Base-by-base conservation (phyloP, 106 monocot genomes). In the Hemerocallis citrina region DNA sequence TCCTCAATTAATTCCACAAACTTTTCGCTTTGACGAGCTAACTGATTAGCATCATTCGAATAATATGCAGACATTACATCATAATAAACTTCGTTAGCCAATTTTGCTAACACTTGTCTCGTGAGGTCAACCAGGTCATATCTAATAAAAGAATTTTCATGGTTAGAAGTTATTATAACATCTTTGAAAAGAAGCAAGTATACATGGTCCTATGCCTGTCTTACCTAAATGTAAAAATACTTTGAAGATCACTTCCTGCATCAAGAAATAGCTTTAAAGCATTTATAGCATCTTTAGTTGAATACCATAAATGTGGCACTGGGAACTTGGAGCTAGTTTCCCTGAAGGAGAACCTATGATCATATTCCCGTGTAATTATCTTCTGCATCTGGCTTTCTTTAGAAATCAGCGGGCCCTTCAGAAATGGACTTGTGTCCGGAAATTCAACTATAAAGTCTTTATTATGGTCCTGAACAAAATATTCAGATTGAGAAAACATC, bases 91-190 rank as follows among this genome's bases (percentile, higher is more conserved):
- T 87, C 69, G 57, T 98, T 98, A 27, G 84, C 84, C 48, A 84
- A 67, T 68, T 98, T 98, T 15, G 79, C 84, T 38, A 98, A 67
- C 3, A 81, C 81, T 75, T 98, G 90, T 22, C 96, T 90, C 9
- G 87, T 84, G 10, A 91, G 79, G 33, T 98, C 96, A 54, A 91
- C 96, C 60, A 98, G 72, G 64, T 98, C 91, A 74, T 98, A 98
- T 67, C 94, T 95, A 78, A 6, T 14, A 46, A 58, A 34, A 21
- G 32, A 1, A 20, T 30, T 16, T 31, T 15, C 5, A 31, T 16
- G 12, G 51, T 52, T 22, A 31, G 15, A 29, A 54, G 12, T 22
- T 13, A 31, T 1, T 54, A n/a, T n/a, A n/a, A n/a, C n/a, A n/a
- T n/a, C n/a, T n/a, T n/a, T n/a, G n/a, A n/a, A n/a, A n/a, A n/a